Conservation (phyloP, 2,329 filamentous ascomycete species). For the Fusarium longipes region DNA sequence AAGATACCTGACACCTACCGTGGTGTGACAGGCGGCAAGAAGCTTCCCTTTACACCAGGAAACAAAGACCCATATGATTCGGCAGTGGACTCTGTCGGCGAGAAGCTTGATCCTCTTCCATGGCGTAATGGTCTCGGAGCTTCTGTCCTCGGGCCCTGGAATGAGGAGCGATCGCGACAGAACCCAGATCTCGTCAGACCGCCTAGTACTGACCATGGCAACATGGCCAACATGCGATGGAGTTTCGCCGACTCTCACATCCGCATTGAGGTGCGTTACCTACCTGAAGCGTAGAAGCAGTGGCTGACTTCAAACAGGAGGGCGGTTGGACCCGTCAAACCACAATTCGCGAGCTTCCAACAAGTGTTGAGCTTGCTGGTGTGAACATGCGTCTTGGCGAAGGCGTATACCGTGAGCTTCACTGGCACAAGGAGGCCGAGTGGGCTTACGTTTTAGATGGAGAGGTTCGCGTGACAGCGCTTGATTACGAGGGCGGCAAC, state of each 20-base stretch:
- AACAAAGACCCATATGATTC: conserved; percentile 71
- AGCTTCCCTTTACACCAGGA: conserved; percentile 68
- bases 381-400: conserved; percentile 82
- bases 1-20: conserved; percentile 58
- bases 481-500: conserved; percentile 79
- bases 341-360: conserved; percentile 71
- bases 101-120: conserved; percentile 72
- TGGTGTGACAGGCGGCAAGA: conserved; percentile 48
- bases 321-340: conserved; percentile 83
- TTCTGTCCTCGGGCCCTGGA: conserved; percentile 76
- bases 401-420: conserved; percentile 79
- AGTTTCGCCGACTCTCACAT: conserved; percentile 73
- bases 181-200: conserved; percentile 78
- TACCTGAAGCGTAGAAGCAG: rapidly evolving
- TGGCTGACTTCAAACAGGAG: conserved; percentile 59
- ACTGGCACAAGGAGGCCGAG: conserved; percentile 85
- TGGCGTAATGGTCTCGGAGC: conserved; percentile 73
- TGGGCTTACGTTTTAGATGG: conserved; percentile 82
- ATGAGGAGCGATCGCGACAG: conserved; percentile 73
- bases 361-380: conserved; percentile 76
- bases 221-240: conserved; percentile 78
- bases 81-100: conserved; percentile 69
- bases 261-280: conserved; percentile 65
- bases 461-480: conserved; percentile 75
- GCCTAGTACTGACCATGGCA: conserved; percentile 78